Base-by-base conservation (phyloP, 495 filamentous ascomycete genomes). In the Penicillium waksmanii region DNA sequence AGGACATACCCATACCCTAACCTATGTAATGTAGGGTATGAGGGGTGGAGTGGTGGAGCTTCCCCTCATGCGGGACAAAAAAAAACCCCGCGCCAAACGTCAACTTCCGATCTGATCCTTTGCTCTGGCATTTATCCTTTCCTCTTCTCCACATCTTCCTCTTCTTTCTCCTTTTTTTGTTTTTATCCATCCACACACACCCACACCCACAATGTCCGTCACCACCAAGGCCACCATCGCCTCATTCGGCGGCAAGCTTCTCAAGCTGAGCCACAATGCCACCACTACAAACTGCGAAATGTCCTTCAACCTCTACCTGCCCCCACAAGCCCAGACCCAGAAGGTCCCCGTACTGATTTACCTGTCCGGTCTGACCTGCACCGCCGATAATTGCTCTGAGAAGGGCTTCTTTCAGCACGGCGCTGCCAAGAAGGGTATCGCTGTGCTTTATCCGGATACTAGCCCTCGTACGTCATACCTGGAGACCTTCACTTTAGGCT, bases 341-440 rank as follows among this genome's bases (percentile, higher is more conserved):
- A 91, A 89, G 66, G 84, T 90, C 12, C 96, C 95, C 27, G 83
- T 98, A 2, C 78, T 98, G n/a, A 86, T 98, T 73, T 98, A 95
- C 75, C 87, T 98, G 60, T 92, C 94, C 15, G 95, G 95, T 27
- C 78, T 98, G 38, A 98, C 96, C 58, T 98, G 95, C 80, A 93
- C 93, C 0, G 92, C 90, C 15, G 93, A 98, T 61, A 98, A 98
- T 78, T 92, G 93, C 73, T 84, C 92, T 34, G 96, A 98, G 73
- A 98, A 98, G 75, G 94, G 63, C 38, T 97, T 96, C 80, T 90
- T 98, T 77, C 93, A 98, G 71, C 84, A 89, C 63, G 81, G 78
- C 49, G 95, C 95, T 12, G 82, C 85, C 57, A 79, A 87, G 63
- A 85, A 85, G 64, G 89, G 90, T 42, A 90, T 98, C 67, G 95